Base-by-base conservation (phyloP, 2,329 filamentous ascomycete genomes). In the Endothia cerciana region DNA sequence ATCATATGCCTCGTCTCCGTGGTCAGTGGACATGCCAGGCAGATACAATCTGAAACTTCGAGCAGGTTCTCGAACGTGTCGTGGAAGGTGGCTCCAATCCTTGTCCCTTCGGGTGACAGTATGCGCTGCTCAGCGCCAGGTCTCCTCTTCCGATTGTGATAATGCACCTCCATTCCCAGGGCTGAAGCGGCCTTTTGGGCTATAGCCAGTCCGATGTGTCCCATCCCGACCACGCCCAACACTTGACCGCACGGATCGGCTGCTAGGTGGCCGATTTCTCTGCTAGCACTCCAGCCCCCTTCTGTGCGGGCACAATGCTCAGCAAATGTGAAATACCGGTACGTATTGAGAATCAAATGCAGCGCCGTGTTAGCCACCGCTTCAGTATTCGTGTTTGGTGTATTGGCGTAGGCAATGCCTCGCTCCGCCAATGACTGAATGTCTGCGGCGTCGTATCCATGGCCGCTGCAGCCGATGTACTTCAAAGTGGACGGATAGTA, bases 181-280 rank as follows among this genome's bases (percentile, higher is more conserved):
- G 70, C 73, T 2, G 60, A 45, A 8, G 72, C 69, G 1, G 73
- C 67, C 58, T 73, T 74, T 22, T 71, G 68, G 4, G 72, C 76
- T 57, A 75, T 72, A 4, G 71, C 70, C 30, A 72, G 68, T 7
- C 77, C 76, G 49, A 78, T 77, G 49, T 74, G 73, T 8, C 77
- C 77, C 61, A 77, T 71, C 2, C 76, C 77, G 25, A 78, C 71
- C 38, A 78, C 71, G n/a, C 72, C 76, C 1, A 76, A 68, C 2
- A 70, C 69, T 60, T 70, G 70, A 25, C 73, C 73, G 38, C 64
- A 60, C 8, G 75, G 75, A 38, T 74, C 71, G 33, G 70, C 69
- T 47, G 69, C 72, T 61, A 61, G 60, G 25, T 58, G 58, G 36
- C 70, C 71, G 65, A 72, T 65, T 56, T 38, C 68, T 25, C 67